Base-by-base conservation (phyloP, 768 basidiomycete genomes). In the Collybia mongolica region DNA sequence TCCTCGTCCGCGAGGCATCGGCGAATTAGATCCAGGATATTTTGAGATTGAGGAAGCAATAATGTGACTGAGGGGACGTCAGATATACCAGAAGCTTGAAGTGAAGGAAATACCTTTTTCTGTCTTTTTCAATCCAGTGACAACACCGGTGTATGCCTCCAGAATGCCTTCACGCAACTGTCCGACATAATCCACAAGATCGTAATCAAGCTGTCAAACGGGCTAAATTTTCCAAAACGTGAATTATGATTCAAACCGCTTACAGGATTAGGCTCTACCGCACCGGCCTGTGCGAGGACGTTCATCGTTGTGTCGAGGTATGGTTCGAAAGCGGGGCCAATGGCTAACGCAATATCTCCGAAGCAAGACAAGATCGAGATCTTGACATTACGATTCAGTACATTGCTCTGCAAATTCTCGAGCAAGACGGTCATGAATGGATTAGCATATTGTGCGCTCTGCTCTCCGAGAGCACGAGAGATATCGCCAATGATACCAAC, bases 401-500 rank as follows among this genome's bases (percentile, higher is more conserved):
- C 84, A 0, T 94, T 86, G 57, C 90, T 93, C 66, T 92, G 89
- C 32, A 99, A 74, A 60, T 96, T 93, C 66, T 94, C 90, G 18
- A 98, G 75, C 26, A 99, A 75, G 14, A 91, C 91, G 9, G 82
- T 87, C 90, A 99, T 97, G 75, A 99, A 95, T 2, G 84, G 76
- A 51, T 82, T 77, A 35, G 93, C 86, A 67, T 94, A 98, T 59
- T 88, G 86, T 1, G 82, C 80, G 50, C 87, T 87, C 61, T 84
- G 81, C 50, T 93, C 89, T 39, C 92, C 89, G 17, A 98, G 80
- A 1, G 94, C 95, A 48, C 96, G 90, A n/a, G 93, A 92, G 47
- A 98, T 84, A 60, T 99, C 97, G 6, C 94, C 93, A 48, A 98
- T 91, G 57, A 97, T 84, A 57, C 96, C 96, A 41, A 98, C 91